Conservation (phyloP, 73 alveolate genomes). For the Paramecium bursaria region DNA sequence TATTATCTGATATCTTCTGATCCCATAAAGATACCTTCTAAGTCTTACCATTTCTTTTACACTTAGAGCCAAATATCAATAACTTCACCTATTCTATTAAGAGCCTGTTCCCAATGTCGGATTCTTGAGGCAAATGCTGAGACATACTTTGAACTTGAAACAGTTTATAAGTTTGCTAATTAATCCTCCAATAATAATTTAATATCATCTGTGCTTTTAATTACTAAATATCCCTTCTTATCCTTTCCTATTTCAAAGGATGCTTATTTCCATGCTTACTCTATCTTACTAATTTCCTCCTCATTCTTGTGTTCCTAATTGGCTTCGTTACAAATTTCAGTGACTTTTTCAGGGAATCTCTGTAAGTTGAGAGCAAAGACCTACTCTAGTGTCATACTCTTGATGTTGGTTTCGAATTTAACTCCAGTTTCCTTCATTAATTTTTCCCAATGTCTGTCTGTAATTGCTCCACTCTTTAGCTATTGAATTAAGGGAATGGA, state of each 20-base stretch:
- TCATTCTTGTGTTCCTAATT: constrained; percentile 96
- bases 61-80: constrained; percentile 97
- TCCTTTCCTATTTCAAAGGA: constrained; percentile 89
- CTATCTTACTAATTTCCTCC: constrained; percentile 90
- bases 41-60: constrained; percentile 98
- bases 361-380: constrained; percentile 95
- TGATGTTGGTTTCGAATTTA: constrained; percentile 92
- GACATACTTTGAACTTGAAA: constrained; percentile 92
- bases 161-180: constrained; percentile 90
- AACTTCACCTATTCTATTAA: constrained; percentile 95
- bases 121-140: constrained; percentile 93
- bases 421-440: constrained; percentile 96
- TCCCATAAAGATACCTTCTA: constrained; percentile 99
- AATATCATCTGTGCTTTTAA: constrained; percentile 93
- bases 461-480: constrained; percentile 93
- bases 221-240: constrained; percentile 92
- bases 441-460: constrained; percentile 97
- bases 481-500: constrained; percentile 87
- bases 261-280: constrained; percentile 91
- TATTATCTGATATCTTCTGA: constrained; percentile 99
- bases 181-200: constrained; percentile 94
- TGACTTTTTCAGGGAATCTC: constrained; percentile 94
- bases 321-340: constrained; percentile 97
- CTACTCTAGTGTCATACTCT: constrained; percentile 94
- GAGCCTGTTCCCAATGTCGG: constrained; percentile 95